Evolutionary conservation across 2,329 filamentous ascomycete genomes (phyloP).

Genomic region (Apiospora arundinis): DNA sequence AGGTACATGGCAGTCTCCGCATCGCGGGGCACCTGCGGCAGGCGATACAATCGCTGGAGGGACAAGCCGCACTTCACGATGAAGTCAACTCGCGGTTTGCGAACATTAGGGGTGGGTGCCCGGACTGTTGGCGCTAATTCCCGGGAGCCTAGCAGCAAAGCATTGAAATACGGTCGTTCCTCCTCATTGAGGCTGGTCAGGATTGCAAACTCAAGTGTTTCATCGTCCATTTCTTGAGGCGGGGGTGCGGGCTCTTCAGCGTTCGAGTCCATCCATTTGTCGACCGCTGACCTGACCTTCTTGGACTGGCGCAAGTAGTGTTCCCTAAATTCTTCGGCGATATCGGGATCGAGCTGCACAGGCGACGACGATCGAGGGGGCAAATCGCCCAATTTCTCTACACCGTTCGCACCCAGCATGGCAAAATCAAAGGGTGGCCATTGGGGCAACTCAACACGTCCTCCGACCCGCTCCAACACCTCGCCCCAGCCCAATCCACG

Average conservation of each 20-base stretch:
- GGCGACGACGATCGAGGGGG: constrained; percentile 65
- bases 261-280: constrained; percentile 86
- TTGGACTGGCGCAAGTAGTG: constrained; percentile 92
- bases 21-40: constrained; percentile 76
- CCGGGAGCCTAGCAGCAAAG: constrained; percentile 69
- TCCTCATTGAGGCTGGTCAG: constrained; percentile 81
- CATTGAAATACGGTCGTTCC: constrained; percentile 82
- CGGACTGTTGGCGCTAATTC: constrained; percentile 63
- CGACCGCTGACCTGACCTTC: constrained; percentile 89
- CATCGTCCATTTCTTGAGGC: constrained; percentile 90
- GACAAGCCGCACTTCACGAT: constrained; percentile 78
- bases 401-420: constrained; percentile 65
- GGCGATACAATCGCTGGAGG: constrained; percentile 83
- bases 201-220: constrained; percentile 92
- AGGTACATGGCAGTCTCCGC: constrained; percentile 87
- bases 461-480: constrained; percentile 90
- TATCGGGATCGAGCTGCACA: constrained; percentile 86
- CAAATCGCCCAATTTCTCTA: constrained; percentile 67
- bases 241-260: constrained; percentile 75
- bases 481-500: constrained; percentile 92
- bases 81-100: constrained; percentile 72
- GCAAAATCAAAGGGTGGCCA: constrained; percentile 89
- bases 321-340: constrained; percentile 90
- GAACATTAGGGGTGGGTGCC: constrained; percentile 70
- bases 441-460: constrained; percentile 80